Base-by-base conservation (phyloP, 768 basidiomycete species). In the Mycena venus region DNA sequence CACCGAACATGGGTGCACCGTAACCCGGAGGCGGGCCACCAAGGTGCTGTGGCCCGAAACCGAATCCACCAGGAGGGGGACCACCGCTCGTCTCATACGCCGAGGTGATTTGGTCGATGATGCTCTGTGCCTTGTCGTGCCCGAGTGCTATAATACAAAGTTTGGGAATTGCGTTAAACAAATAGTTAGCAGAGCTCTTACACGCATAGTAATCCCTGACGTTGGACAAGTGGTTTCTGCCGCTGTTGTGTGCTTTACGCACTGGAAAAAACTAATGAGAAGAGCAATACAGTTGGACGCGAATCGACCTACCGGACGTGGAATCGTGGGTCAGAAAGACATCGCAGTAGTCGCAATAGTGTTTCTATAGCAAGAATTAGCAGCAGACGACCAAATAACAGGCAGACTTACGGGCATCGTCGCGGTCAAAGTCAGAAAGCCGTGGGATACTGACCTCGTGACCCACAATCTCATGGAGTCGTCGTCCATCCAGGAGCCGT, bases 181-280 rank as follows among this genome's bases (percentile, higher is more conserved):
- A n/a, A 17, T 10, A 27, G 31, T 32, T 6, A 23, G 31, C n/a
- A 23, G 17, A 32, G 4, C 15, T 75, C 93, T 69, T 75, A 97
- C 96, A 96, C 15, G 96, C 96, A 85, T 98, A 99, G 83, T 99
- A 99, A 79, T 99, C 98, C 72, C 96, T 88, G 70, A 99, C 98
- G 82, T 99, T 99, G 44, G 96, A 89, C 44, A 99, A 90, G 82
- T 99, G 98, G 85, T 99, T 99, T 70, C 98, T 90, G 77, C 98
- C 98, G 70, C 94, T 96, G 85, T 99, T 99, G 84, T 99, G 98
- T 64, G 98, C 98, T 85, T 99, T 98, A 75, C 98, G 94, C 40
- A 98, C 97, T 98, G 79, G 58, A 72, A 74, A 62, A 56, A 72
- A n/a, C n/a, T 58, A 75, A 55, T 69, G 68, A 72, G 49, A 40